Evolutionary conservation across 78 protist genomes (phyloP).

Genomic region (Cyanophora paradoxa): DNA sequence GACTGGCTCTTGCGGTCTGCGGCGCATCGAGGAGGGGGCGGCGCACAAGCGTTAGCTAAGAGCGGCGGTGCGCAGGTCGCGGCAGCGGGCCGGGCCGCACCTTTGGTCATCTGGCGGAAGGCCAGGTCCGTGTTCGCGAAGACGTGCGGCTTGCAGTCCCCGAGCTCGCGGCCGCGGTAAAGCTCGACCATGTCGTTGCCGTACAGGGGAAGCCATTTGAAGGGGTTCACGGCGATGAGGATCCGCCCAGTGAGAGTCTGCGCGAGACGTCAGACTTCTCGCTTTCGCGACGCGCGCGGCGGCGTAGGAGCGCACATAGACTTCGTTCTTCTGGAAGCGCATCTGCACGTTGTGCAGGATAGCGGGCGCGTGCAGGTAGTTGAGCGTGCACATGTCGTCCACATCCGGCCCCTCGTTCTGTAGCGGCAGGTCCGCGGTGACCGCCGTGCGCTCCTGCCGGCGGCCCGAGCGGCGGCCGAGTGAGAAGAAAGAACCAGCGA

Average conservation of each 20-base stretch:
- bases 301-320: too few species aligned
- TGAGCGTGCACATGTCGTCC: conserved; percentile 13
- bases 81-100: too few species aligned
- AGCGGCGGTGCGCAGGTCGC: too few species aligned
- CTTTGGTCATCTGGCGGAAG: neutral
- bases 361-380: conserved; percentile 31
- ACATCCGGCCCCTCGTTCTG: neutral
- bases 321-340: conserved; percentile 14
- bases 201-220: conserved; percentile 6
- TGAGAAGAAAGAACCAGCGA: too few species aligned
- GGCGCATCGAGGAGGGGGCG: too few species aligned
- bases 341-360: conserved; percentile 20
- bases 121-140: conserved; percentile 32
- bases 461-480: too few species aligned
- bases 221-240: conserved; percentile 25
- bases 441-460: too few species aligned
- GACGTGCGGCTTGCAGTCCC: conserved; percentile 13
- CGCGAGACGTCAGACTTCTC: too few species aligned
- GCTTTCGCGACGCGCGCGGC: too few species aligned
- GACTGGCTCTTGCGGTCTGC: conserved; percentile 17
- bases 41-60: too few species aligned
- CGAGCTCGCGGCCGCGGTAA: neutral
- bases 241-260: conserved; percentile 29
- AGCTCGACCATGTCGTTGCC: neutral
- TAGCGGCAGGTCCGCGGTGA: too few species aligned